Evolutionary conservation across 805 yeast species (phyloP).

Genomic region (Candida caryicola): DNA sequence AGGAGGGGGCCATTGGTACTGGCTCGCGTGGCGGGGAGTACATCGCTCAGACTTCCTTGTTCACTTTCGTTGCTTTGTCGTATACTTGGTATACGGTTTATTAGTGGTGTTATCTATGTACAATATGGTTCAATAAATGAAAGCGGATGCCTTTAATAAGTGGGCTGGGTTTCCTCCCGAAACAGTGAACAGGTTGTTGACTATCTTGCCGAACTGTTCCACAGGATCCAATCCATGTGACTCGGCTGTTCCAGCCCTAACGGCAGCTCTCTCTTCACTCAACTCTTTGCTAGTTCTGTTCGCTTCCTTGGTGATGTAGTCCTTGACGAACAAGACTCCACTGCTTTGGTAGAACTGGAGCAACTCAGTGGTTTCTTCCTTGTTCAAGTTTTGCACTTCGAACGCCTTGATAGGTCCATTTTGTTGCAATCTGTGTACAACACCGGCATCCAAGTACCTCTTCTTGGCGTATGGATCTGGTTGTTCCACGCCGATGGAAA

Average conservation of each 20-base stretch:
- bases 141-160: conserved; percentile 30
- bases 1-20: no score
- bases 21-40: no score
- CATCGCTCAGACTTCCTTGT: no score
- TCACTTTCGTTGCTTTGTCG: neutral
- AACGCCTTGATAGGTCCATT: conserved; percentile 33
- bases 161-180: conserved; percentile 43
- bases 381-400: conserved; percentile 25
- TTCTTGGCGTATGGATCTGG: conserved; percentile 56
- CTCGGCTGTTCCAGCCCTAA: conserved; percentile 12
- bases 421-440: conserved; percentile 47
- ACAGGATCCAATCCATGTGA: conserved; percentile 17
- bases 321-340: conserved; percentile 34
- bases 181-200: conserved; percentile 28
- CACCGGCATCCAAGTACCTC: conserved; percentile 49
- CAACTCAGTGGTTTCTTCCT: conserved; percentile 29
- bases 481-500: conserved; percentile 51
- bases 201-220: conserved; percentile 26
- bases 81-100: neutral
- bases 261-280: conserved; percentile 13
- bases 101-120: conserved; percentile 1
- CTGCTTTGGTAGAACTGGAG: conserved; percentile 30
- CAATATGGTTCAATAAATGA: conserved; percentile 19
- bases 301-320: conserved; percentile 27
- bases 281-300: conserved; percentile 11